Evolutionary conservation across 169 alveolate species (phyloP), one percentile per base, ranked within the genome.

Genomic region (Eimeria necatrix): DNA sequence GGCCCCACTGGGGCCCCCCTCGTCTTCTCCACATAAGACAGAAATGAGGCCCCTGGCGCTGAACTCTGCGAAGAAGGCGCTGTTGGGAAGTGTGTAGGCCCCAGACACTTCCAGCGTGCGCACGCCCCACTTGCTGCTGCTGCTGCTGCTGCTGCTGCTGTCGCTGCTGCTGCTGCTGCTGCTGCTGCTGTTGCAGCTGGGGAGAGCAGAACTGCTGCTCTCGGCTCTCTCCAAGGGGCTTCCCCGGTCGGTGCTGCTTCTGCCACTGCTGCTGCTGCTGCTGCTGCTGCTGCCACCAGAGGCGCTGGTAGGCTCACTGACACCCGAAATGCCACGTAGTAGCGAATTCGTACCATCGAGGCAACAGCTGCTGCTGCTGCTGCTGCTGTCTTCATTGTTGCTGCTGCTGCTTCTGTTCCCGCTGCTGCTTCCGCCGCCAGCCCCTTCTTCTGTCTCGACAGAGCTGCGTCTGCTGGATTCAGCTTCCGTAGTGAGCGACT

Each of bases 1-100:
- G 7, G 64, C n/a, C 64, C 14, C 64, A 8, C 20, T 56, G 14
- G 64, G 14, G 14, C 14, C 14, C 14, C 20, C 26, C 22, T 71
- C 81, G 22, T 71, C 81, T 71, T 71, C 81, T 10, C 81, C 81
- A 71, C 49, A 71, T 71, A 71, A 71, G 4, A 71, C 81, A 10
- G 81, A 71, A 32, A 71, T 71, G n/a, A 71, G 41, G 4, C 49
- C 49, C 16, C 22, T 32, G 46, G 53, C 81, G 9, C 51, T 24
- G 41, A 71, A 71, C 49, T 71, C 81, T 5, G 81, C 81, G 22
- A 71, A 71, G 49, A 71, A 71, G 7, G 81, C 81, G 16, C 51
- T 71, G n/a, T 32, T 71, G 10, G 81, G 81, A 3, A 71, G 51
- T 5, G 16, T 24, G 22, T 71, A 71, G 4, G 48, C 81, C 14